Evolutionary conservation across 2,329 filamentous ascomycete genomes (phyloP).

Genomic region (Chrysoporthe puriensis): DNA sequence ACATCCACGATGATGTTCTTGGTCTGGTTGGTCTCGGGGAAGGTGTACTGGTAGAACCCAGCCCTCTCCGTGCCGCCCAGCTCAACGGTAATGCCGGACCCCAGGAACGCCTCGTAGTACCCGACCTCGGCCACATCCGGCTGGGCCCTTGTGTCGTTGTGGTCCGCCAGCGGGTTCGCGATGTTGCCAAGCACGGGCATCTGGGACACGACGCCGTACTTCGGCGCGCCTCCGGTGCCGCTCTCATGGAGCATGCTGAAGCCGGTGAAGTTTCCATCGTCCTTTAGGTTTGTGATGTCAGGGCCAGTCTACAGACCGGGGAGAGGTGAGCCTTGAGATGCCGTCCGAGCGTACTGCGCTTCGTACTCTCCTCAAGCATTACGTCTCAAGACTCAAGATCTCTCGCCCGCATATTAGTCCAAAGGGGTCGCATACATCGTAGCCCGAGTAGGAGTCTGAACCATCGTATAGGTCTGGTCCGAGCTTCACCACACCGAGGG

Average conservation of each 20-base stretch:
- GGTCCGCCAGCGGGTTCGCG: slow-evolving; percentile 57
- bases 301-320: not conserved
- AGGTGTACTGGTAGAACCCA: slow-evolving; percentile 65
- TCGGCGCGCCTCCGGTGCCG: slow-evolving; percentile 70
- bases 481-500: slow-evolving; percentile 54
- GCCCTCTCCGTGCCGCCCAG: slow-evolving; percentile 59
- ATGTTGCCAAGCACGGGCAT: slow-evolving; percentile 57
- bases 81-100: slow-evolving; percentile 60
- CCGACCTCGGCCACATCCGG: slow-evolving; percentile 60
- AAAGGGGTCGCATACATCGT: slow-evolving; percentile 31
- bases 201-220: slow-evolving; percentile 69
- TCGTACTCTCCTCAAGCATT: not conserved
- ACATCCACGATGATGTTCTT: slow-evolving; percentile 64
- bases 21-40: slow-evolving; percentile 45
- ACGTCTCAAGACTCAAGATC: not conserved
- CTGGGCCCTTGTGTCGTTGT: slow-evolving; percentile 57
- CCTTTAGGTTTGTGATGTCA: slow-evolving; percentile 31
- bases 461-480: slow-evolving; percentile 54
- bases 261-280: slow-evolving; percentile 57
- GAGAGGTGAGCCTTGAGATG: not conserved
- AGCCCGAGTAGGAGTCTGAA: slow-evolving; percentile 57
- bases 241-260: slow-evolving; percentile 69
- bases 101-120: slow-evolving; percentile 58
- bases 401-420: not conserved
- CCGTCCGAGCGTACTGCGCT: not conserved